A percentile compares a stretch with the other conserved stretches of the same genome.
phyloP scores from a whole-genome alignment of 306 rosid genomes.

The Quercus cerris region DNA sequence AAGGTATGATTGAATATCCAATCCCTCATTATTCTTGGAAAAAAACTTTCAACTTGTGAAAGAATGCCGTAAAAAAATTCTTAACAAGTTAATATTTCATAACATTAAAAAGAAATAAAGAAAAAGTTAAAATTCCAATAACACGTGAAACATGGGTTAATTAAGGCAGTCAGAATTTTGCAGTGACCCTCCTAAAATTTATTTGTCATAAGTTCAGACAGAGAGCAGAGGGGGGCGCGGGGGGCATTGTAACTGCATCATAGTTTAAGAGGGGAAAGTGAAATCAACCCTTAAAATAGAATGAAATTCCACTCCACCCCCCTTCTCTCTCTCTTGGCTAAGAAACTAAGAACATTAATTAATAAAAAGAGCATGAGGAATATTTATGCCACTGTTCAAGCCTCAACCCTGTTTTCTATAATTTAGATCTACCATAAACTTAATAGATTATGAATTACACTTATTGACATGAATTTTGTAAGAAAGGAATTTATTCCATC shows the following conservation, averaged over 20 bases:
- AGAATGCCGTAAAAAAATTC: not conserved
- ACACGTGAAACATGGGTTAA: not conserved
- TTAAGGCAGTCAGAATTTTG: not conserved
- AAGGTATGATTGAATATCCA: constrained; percentile 49
- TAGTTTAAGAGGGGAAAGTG: no score
- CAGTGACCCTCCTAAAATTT: not conserved
- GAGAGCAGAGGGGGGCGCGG: not conserved
- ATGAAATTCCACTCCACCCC: no score
- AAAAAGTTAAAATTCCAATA: not conserved
- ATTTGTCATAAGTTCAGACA: not conserved
- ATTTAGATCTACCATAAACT: no score
- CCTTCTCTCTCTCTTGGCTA: no score
- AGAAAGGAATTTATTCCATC: not conserved
- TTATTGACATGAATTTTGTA: not conserved
- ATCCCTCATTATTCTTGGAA: not conserved
- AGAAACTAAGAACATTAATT: no score
- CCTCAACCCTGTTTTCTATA: no score
- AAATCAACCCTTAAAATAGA: no score
- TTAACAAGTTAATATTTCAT: not conserved
- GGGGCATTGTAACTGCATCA: no score
- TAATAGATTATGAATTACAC: not conserved
- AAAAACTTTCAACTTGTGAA: not conserved
- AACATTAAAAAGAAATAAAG: not conserved
- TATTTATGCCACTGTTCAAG: no score
- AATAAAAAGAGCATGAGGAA: no score